phyloP scores from a whole-genome alignment of 805 yeast species.

The Candida vartiovaarae region DNA sequence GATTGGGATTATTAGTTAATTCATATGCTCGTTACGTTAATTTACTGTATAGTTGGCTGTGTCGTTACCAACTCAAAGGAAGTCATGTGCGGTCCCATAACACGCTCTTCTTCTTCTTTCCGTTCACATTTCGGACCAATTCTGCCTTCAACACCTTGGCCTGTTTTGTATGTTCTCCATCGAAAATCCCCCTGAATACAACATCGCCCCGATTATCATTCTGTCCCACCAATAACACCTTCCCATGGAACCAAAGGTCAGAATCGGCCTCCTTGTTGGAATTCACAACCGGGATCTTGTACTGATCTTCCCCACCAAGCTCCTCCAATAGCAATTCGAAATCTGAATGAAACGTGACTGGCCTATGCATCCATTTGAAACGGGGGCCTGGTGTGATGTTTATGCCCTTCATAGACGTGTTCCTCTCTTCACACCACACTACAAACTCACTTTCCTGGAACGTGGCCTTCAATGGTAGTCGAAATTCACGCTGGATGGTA shows the following conservation, averaged over 20 bases:
- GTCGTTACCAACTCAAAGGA: too few relatives aligned
- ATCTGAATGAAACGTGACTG: conserved; percentile 12
- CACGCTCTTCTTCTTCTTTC: conserved; percentile 13
- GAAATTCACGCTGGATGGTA: conserved; percentile 13
- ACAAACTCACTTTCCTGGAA: conserved; percentile 13
- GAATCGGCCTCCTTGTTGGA: conserved; percentile 6
- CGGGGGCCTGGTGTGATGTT: conserved; percentile 18
- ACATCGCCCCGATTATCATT: conserved; percentile 12
- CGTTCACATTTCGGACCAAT: conserved; percentile 11
- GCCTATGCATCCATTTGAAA: conserved; percentile 12
- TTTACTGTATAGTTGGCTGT: too few relatives aligned
- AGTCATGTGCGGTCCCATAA: conserved; percentile 13
- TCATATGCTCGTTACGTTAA: background rate
- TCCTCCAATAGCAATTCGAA: conserved; percentile 16
- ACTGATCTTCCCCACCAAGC: conserved; percentile 17
- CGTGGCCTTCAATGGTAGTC: conserved; percentile 16
- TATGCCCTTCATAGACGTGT: conserved; percentile 17
- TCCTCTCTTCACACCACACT: conserved; percentile 19
- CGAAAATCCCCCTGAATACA: conserved; percentile 20
- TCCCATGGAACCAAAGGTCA: conserved; percentile 18
- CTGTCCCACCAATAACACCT: conserved; percentile 14
- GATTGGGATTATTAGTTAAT: conserved; percentile 2
- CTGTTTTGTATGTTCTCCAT: conserved; percentile 21
- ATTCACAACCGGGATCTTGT: conserved; percentile 18
- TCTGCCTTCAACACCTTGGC: conserved; percentile 17